Base-by-base conservation (phyloP, 257 asterid genomes). In the Lycium ferocissimum region DNA sequence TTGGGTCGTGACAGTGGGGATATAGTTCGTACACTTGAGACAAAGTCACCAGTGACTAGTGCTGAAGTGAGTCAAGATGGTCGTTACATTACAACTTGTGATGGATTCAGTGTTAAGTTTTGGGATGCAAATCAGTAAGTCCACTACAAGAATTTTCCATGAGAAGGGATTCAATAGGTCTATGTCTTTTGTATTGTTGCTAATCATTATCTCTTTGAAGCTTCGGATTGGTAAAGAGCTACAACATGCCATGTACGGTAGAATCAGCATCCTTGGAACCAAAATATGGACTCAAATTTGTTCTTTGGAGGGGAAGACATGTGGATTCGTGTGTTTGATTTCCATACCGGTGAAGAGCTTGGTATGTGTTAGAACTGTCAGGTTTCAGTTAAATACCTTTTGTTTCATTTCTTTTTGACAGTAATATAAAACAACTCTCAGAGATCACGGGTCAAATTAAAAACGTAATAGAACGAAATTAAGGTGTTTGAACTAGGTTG, bases 51-150 rank as follows among this genome's bases (percentile, higher is more conserved):
- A 18, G 91, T 88, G 10, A 88, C 91, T 37, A 86, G 91, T 85
- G 88, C 89, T 83, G 91, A 88, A 86, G 89, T 86, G 69, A 86
- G 91, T 83, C 88, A 85, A 76, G 91, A 86, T 88, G 91, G 91
- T 18, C 86, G 91, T 7, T 88, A 88, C 67, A 86, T 88, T 15
- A 88, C 91, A 5, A 88, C 91, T 79, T 89, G 89, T 53, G 91
- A 88, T 70, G 91, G 91, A 71, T 88, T 78, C 65, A 88, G 86
- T 82, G 89, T 86, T 12, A 88, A 88, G 79, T 86, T 88, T 61
- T 88, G 91, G 91, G 89, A 88, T 84, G 91, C 91, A 67, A 88
- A 88, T 70, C 91, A 88, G 91, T 88, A 83, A 81, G 91, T 86
- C 62, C 62, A 9, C 38, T 51, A 10, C 2, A 35, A 13, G 14